A percentile compares a stretch with the other conserved stretches of the same genome.
These are phyloP conservation scores for Acorus gramineus DNA, from an alignment of 106 monocot genomes.

Conservation along the genomic window DNA sequence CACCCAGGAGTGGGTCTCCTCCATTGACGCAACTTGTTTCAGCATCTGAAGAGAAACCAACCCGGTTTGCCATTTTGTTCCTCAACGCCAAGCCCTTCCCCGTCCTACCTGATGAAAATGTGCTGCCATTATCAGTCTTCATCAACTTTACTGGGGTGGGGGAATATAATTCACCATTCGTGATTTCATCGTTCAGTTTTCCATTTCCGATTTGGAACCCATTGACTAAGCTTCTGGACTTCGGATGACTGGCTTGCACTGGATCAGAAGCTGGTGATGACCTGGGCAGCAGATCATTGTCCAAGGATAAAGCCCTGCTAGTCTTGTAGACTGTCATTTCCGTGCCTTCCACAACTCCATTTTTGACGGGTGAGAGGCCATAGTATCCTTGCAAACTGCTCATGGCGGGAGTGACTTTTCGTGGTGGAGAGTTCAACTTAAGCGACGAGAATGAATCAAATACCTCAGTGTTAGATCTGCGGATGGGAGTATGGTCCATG, in stretches of 20 bases:
- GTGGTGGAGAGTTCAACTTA: conserved; percentile 22
- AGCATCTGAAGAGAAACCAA: conserved; percentile 13
- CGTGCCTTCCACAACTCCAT: conserved; percentile 26
- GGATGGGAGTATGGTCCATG: conserved; percentile 25
- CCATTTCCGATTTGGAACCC: conserved; percentile 25
- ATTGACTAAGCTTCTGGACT: conserved; percentile 43
- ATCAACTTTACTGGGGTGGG: conserved; percentile 2
- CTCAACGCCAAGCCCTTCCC: conserved; percentile 49
- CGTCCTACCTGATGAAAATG: conserved; percentile 27
- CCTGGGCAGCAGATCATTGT: conserved; percentile 22
- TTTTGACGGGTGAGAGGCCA: conserved; percentile 41
- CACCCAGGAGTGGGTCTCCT: conserved; percentile 21
- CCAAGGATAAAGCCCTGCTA: conserved; percentile 12
- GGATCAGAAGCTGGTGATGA: conserved; percentile 36
- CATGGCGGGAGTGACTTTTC: conserved; percentile 60
- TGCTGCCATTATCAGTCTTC: conserved; percentile 20
- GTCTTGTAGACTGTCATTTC: conserved; percentile 53
- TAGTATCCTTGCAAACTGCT: conserved; percentile 66
- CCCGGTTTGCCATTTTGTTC: conserved; percentile 39
- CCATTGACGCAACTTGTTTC: conserved; percentile 20
- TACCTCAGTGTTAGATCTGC: conserved; percentile 21
- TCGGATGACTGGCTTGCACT: conserved; percentile 26
- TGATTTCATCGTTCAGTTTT: background rate
- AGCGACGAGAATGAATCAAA: conserved; percentile 48
- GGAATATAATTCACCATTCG: conserved; percentile 11